Base-by-base conservation (phyloP, 1,139 yeast genomes). In the Blastobotrys persicus region DNA sequence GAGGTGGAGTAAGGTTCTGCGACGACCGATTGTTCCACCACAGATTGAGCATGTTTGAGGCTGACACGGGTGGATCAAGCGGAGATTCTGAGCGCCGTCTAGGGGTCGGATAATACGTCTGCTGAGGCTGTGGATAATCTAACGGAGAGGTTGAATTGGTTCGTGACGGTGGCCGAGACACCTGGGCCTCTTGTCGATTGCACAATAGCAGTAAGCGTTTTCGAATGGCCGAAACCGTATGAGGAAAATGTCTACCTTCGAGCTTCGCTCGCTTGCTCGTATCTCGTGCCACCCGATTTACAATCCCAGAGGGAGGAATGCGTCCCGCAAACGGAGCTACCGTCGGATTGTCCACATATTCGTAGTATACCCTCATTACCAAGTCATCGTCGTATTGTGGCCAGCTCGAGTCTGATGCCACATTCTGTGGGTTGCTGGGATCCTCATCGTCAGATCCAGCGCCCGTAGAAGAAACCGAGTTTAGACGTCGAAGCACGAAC, bases 281-380 rank as follows among this genome's bases (percentile, higher is more conserved):
- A 40, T 62, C 60, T 39, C 63, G 62, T 42, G 71, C 70, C 1
- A 66, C 72, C 32, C 64, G 57, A 42, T 67, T 69, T 26, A 67
- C 63, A 4, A 69, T 56, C 2, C 71, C 72, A 1, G 67, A 61
- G 2, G 72, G 72, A 16, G 71, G 72, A 31, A 63, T 55, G 28
- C 60, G 53, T 9, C 71, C 71, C 7, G 68, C 63, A 49, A 68
- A 68, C 12, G 72, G 72, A 3, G 72, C 69, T 11, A 55, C 56
- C 11, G 64, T 59, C 1, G 72, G 72, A 46, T 64, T 60, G 42
- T 58, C 62, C 5, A 59, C 52, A 28, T 59, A 46, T 16, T 56
- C 56, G 40, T 66, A 65, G 45, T 65, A 64, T 7, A 58, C 54
- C 16, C 50, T 46, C 53, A 58, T 47, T 18, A 67, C 54, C 7